phyloP scores from a whole-genome alignment of 345 rosid species.

The Citrus sp. region DNA sequence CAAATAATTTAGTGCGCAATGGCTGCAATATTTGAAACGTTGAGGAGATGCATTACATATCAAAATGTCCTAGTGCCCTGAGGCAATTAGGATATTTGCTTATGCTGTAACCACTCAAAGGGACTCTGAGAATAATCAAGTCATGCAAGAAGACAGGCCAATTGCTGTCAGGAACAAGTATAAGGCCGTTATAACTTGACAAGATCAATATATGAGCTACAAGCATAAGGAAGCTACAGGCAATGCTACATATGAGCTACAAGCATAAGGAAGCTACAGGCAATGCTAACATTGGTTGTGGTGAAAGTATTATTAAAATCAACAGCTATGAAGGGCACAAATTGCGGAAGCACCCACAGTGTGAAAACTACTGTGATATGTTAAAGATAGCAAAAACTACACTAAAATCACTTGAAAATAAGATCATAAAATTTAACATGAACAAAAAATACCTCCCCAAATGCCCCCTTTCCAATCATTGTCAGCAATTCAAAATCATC shows the following conservation, averaged over 20 bases:
- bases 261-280: background rate
- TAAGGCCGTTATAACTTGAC: background rate
- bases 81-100: background rate
- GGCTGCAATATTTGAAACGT: background rate
- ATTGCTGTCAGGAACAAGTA: background rate
- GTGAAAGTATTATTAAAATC: background rate
- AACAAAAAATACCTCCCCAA: constrained; percentile 61
- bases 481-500: constrained; percentile 88
- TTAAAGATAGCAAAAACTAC: background rate
- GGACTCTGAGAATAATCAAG: background rate
- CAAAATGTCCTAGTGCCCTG: background rate
- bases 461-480: constrained; percentile 85
- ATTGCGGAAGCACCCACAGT: background rate
- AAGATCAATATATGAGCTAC: background rate
- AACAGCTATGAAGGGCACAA: background rate
- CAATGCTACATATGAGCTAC: background rate
- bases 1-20: background rate
- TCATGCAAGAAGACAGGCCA: background rate
- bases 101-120: background rate
- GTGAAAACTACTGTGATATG: background rate
- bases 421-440: background rate
- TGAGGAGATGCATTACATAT: background rate
- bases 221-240: background rate
- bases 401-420: background rate
- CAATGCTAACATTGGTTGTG: background rate